Base-by-base conservation (phyloP, 2,329 filamentous ascomycete species). In the Blastomyces silverae region DNA sequence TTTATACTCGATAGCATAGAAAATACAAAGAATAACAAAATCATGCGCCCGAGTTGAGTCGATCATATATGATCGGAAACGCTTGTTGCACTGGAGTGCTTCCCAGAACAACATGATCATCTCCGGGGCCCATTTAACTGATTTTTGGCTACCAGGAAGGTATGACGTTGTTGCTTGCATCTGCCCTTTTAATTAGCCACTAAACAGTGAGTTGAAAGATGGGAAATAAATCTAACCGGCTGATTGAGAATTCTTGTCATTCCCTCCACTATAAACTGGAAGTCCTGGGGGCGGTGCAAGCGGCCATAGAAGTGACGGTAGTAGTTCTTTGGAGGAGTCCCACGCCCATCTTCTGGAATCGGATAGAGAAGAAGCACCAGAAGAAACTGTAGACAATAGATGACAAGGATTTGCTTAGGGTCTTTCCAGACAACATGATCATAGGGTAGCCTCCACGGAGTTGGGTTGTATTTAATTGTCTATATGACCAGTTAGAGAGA, bases 81-180 rank as follows among this genome's bases (percentile, higher is more conserved):
- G 85, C 78, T 96, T 97, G 79, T 99, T 99, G 83, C 93, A 97
- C 77, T 99, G 94, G 4, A 94, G 86, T 48, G 91, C 87, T 79
- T 99, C 94, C 94, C 94, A 99, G 74, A 97, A 97, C 1, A 99
- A 83, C 84, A 97, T 94, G 64, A 97, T 87, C 80, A 95, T 95
- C 77, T 99, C 94, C 1, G 94, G 92, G 0, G 92, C 91, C 83
- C 93, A 96, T 73, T 90, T 91, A 62, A 91, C 81, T 0, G 89
- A 85, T 59, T 89, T 85, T 71, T 95, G 91, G 50, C 88, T 89
- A 4, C 92, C 91, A 0, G 93, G 92, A 1, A 97, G 85, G 75
- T 96, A 97, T 0, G 92, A 93, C 13, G 86, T 85, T 65, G 91
- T 95, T 55, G 91, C 89, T 78, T 96, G 91, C 67, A 97, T 87